These are phyloP conservation scores for Aquilaria agallochum DNA, from an alignment of 441 rosid species.

Conservation along the genomic window DNA sequence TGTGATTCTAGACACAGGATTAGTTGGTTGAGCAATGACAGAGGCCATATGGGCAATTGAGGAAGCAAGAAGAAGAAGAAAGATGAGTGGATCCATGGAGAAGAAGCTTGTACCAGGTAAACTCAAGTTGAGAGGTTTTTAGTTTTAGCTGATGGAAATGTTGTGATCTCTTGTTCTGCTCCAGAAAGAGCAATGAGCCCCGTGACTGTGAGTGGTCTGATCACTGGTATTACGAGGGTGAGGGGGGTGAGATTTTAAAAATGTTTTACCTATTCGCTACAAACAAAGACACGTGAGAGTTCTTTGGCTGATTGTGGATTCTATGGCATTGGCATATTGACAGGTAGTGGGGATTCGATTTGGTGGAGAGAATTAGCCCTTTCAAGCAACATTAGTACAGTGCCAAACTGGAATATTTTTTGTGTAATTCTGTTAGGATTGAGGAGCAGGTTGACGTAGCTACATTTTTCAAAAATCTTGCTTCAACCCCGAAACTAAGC, in stretches of 20 bases:
- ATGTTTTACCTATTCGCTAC: conserved; percentile 41
- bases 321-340: conserved; percentile 18
- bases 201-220: conserved; percentile 31
- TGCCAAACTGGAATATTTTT: no score
- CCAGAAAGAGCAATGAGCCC: conserved; percentile 27
- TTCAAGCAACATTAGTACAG: no score
- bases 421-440: no score
- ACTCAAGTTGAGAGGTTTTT: background rate
- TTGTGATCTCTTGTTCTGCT: background rate
- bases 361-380: no score
- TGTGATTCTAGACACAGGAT: conserved; percentile 43
- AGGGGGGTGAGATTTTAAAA: conserved; percentile 22
- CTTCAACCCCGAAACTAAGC: no score
- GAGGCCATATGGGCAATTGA: conserved; percentile 10
- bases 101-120: conserved; percentile 31
- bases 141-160: background rate
- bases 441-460: no score
- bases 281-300: conserved; percentile 84
- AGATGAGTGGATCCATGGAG: conserved; percentile 32
- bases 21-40: conserved; percentile 12
- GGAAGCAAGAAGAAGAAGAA: conserved; percentile 24
- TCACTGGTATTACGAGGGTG: conserved; percentile 15
- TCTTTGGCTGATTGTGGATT: conserved; percentile 43
- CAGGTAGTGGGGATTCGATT: conserved; percentile 11
- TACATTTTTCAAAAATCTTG: no score